These are phyloP conservation scores for Diaporthe eres DNA, from an alignment of 2,329 filamentous ascomycete species.

Conservation along the genomic window DNA sequence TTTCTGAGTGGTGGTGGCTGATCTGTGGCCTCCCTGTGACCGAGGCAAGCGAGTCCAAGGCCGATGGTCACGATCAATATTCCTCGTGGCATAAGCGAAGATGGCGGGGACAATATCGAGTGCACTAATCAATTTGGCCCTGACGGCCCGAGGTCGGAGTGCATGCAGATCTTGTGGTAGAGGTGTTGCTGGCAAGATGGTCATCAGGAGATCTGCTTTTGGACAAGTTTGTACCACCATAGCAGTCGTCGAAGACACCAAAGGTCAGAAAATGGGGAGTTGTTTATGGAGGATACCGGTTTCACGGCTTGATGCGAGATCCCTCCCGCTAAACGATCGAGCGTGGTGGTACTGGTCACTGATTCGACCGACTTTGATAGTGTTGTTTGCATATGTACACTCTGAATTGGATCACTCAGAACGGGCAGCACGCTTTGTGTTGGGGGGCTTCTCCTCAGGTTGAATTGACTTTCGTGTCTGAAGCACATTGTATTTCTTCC, in stretches of 20 bases:
- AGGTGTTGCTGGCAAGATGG: background rate
- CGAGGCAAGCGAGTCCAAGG: slow-evolving; percentile 15
- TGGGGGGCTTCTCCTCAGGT: background rate
- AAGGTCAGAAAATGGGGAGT: background rate
- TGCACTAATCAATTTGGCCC: slow-evolving; percentile 15
- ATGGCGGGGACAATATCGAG: slow-evolving; percentile 36
- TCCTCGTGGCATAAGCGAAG: slow-evolving; percentile 35
- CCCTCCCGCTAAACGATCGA: slow-evolving; percentile 18
- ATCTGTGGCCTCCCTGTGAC: slow-evolving; percentile 57
- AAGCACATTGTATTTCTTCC: background rate
- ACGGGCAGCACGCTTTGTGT: background rate
- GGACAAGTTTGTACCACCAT: background rate
- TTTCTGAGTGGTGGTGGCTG: slow-evolving; percentile 79
- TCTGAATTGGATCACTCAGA: background rate
- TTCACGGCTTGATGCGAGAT: slow-evolving; percentile 14
- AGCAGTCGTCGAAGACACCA: background rate
- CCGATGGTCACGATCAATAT: slow-evolving; percentile 34
- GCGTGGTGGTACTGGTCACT: background rate
- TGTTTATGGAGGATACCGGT: background rate
- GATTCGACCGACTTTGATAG: background rate
- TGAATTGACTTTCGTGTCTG: background rate
- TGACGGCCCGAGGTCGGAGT: background rate
- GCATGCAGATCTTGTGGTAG: background rate
- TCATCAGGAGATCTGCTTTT: background rate
- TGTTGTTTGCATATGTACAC: slow-evolving; percentile 2